Evolutionary conservation across 2,329 filamentous ascomycete genomes (phyloP).

Genomic region (Epichloe typhina): DNA sequence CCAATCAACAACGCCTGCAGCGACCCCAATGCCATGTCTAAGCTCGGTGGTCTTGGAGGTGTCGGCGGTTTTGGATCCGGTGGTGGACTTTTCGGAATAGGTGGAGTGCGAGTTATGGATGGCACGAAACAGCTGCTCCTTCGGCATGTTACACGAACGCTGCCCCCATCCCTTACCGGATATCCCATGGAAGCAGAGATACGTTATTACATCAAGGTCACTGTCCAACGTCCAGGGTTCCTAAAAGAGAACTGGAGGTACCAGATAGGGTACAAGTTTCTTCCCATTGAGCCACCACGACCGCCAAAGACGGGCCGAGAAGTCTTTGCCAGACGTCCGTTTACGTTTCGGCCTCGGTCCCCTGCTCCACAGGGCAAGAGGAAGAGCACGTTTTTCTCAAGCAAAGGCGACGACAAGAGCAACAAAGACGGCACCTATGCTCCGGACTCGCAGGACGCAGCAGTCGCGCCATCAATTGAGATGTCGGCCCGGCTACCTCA

Average conservation of each 20-base stretch:
- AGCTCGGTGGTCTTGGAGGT: conserved; percentile 39
- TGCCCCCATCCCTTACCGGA: conserved; percentile 80
- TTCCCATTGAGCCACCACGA: conserved; percentile 83
- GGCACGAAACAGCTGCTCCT: conserved; percentile 49
- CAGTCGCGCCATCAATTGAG: conserved; percentile 54
- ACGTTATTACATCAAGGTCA: conserved; percentile 91
- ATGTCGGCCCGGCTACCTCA: conserved; percentile 68
- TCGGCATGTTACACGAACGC: conserved; percentile 66
- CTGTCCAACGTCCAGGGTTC: conserved; percentile 73
- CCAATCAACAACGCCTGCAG: conserved; percentile 64
- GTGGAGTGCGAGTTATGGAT: conserved; percentile 47
- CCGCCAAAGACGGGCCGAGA: conserved; percentile 56
- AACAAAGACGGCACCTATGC: conserved; percentile 11
- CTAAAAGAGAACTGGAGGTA: conserved; percentile 81
- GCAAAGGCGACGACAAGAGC: conserved; percentile 13
- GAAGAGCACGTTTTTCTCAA: conserved; percentile 48
- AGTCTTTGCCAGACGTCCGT: conserved; percentile 67
- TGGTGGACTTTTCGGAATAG: conserved; percentile 33
- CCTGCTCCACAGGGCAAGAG: conserved; percentile 22
- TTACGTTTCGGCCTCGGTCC: conserved; percentile 36
- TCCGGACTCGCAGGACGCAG: conserved; percentile 16
- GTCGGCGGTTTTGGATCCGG: conserved; percentile 36
- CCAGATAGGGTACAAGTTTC: conserved; percentile 62
- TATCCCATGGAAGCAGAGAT: conserved; percentile 83
- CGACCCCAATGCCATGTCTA: conserved; percentile 37